These are phyloP conservation scores for Colletotrichum caudatum DNA, from an alignment of 2,329 filamentous ascomycete species.

Conservation along the genomic window DNA sequence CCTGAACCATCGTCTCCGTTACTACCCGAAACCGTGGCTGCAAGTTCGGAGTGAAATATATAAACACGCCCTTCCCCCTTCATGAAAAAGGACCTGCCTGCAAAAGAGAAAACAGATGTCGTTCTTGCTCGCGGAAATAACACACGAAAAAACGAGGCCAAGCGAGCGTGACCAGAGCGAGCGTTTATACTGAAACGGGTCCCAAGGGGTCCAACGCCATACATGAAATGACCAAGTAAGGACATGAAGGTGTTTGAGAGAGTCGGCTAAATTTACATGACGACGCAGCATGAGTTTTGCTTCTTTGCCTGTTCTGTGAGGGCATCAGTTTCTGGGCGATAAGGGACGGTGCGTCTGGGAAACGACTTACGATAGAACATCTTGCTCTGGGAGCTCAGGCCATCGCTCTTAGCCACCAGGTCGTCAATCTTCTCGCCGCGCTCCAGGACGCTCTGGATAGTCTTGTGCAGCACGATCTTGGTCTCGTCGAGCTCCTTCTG, in stretches of 20 bases:
- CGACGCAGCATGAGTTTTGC: slow-evolving; percentile 80
- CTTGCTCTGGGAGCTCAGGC: slow-evolving; percentile 91
- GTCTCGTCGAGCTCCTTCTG: slow-evolving; percentile 97
- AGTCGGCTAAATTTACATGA: slow-evolving; percentile 68
- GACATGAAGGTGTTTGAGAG: neutral
- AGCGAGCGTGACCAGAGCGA: slow-evolving; percentile 34
- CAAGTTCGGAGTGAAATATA: slow-evolving; percentile 12
- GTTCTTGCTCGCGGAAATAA: slow-evolving; percentile 19
- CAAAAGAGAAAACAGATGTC: slow-evolving; percentile 11
- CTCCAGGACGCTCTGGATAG: slow-evolving; percentile 88
- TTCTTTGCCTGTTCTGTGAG: slow-evolving; percentile 76
- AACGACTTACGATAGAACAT: slow-evolving; percentile 88
- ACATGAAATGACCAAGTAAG: slow-evolving; percentile 30
- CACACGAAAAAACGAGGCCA: neutral
- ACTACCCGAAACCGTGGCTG: slow-evolving; percentile 13
- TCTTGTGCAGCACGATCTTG: slow-evolving; percentile 97
- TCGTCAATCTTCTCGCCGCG: slow-evolving; percentile 97
- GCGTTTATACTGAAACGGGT: slow-evolving; percentile 39
- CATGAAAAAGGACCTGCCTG: neutral
- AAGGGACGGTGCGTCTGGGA: neutral
- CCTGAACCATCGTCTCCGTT: slow-evolving; percentile 11
- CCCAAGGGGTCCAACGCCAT: slow-evolving; percentile 47
- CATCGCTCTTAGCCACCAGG: slow-evolving; percentile 92
- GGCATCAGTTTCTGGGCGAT: slow-evolving; percentile 1
- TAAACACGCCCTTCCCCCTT: slow-evolving; percentile 20